phyloP scores from a whole-genome alignment of 1,284 basidiomycete genomes.

The Wallemia mellicola region DNA sequence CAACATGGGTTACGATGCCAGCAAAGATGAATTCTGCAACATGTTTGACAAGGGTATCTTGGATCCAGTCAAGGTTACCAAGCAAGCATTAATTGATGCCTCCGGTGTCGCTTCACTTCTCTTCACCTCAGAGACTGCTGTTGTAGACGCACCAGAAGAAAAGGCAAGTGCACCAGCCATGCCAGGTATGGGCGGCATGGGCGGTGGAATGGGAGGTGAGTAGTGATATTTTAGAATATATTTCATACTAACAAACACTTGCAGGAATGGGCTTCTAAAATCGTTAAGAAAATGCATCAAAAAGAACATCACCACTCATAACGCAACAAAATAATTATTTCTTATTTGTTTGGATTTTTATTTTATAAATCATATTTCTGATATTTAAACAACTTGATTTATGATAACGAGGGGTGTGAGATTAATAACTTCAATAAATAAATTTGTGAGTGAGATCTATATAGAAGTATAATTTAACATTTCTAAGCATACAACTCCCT shows the following conservation, averaged over 20 bases:
- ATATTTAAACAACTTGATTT: background rate
- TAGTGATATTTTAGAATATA: constrained; percentile 2
- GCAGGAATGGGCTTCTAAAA: constrained; percentile 8
- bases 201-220: constrained; percentile 14
- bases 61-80: constrained; percentile 71
- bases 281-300: background rate
- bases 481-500: background rate
- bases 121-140: constrained; percentile 72
- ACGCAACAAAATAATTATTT: background rate
- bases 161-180: constrained; percentile 20
- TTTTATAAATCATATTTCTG: background rate
- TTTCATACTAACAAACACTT: background rate
- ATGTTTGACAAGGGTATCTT: constrained; percentile 86
- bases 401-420: background rate
- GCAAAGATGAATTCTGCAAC: constrained; percentile 69
- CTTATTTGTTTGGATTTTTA: background rate
- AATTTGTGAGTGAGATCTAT: background rate
- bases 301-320: background rate
- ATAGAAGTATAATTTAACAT: background rate
- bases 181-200: constrained; percentile 20
- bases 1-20: constrained; percentile 66
- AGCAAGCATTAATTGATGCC: constrained; percentile 52
- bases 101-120: constrained; percentile 60
- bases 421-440: background rate
- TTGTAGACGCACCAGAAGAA: constrained; percentile 73